phyloP scores from a whole-genome alignment of 1,284 basidiomycete species.

The Ceratobasidium sp. region DNA sequence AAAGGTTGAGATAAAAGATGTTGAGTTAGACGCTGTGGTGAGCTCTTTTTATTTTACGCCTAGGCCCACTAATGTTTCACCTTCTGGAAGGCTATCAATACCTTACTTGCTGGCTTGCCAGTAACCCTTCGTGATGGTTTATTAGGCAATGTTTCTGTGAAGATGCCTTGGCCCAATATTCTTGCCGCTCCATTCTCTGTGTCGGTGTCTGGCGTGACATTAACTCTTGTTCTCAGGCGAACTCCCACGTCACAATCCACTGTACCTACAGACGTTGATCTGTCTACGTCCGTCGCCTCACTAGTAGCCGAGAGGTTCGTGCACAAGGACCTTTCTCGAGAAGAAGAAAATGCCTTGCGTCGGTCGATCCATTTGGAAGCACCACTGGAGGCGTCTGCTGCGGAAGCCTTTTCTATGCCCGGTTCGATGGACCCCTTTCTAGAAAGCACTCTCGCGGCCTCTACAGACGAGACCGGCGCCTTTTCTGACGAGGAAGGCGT shows the following conservation, averaged over 20 bases:
- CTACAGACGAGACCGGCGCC: constrained; percentile 56
- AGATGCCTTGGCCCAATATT: constrained; percentile 78
- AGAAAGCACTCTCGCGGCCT: constrained; percentile 50
- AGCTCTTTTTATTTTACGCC: constrained; percentile 50
- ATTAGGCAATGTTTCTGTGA: constrained; percentile 75
- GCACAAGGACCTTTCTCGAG: constrained; percentile 75
- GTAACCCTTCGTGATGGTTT: constrained; percentile 73
- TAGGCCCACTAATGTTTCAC: not conserved
- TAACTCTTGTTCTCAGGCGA: constrained; percentile 50
- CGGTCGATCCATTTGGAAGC: constrained; percentile 66
- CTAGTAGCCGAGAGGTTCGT: constrained; percentile 81
- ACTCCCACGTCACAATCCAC: constrained; percentile 17
- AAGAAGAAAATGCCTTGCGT: constrained; percentile 75
- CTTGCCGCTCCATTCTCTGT: constrained; percentile 73
- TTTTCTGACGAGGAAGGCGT: constrained; percentile 56
- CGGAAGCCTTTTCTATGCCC: constrained; percentile 55
- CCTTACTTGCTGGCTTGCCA: constrained; percentile 71
- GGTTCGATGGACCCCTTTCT: constrained; percentile 70
- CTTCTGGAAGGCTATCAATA: constrained; percentile 76
- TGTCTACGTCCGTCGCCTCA: constrained; percentile 78
- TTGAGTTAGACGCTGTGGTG: constrained; percentile 81
- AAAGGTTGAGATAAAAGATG: constrained; percentile 81
- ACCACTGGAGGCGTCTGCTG: constrained; percentile 26
- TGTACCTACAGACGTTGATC: constrained; percentile 50
- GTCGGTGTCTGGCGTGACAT: constrained; percentile 66